Conservation (phyloP, 257 asterid genomes). For the Perilla frutescens region DNA sequence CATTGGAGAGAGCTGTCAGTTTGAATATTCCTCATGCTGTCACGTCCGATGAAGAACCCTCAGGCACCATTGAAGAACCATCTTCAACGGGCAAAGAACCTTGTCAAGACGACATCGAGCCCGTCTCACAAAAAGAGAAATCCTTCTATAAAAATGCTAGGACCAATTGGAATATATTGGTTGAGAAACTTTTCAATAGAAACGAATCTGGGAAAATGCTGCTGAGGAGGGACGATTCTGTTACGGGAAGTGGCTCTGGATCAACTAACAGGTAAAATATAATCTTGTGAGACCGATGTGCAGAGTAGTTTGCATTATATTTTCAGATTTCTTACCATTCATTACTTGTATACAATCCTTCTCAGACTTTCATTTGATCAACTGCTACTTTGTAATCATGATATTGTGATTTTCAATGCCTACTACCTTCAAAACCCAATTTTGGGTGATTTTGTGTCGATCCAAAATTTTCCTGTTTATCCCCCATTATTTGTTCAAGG, state of each 20-base stretch:
- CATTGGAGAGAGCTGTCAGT: constrained; percentile 82
- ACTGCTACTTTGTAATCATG: constrained; percentile 16
- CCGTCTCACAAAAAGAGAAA: constrained; percentile 31
- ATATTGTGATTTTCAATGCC: neutral
- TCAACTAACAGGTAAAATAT: neutral
- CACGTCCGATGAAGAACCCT: constrained; percentile 38
- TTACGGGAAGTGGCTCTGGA: constrained; percentile 32
- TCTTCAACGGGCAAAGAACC: constrained; percentile 39
- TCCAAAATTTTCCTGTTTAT: too few relatives aligned
- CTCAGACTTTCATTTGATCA: neutral
- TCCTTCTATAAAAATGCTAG: constrained; percentile 37
- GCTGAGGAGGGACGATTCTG: constrained; percentile 44
- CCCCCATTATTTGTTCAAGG: too few relatives aligned
- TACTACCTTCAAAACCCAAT: too few relatives aligned
- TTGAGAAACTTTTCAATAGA: constrained; percentile 61
- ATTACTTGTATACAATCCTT: constrained; percentile 22
- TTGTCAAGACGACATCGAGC: constrained; percentile 23
- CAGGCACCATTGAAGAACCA: constrained; percentile 32
- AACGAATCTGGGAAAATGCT: constrained; percentile 53
- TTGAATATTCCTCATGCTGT: constrained; percentile 87
- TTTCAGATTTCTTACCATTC: constrained; percentile 18
- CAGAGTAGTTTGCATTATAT: neutral
- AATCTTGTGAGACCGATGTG: neutral
- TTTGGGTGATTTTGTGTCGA: too few relatives aligned
- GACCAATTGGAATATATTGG: constrained; percentile 75